Conservation (phyloP, 495 filamentous ascomycete species). For the Letharia lupina region DNA sequence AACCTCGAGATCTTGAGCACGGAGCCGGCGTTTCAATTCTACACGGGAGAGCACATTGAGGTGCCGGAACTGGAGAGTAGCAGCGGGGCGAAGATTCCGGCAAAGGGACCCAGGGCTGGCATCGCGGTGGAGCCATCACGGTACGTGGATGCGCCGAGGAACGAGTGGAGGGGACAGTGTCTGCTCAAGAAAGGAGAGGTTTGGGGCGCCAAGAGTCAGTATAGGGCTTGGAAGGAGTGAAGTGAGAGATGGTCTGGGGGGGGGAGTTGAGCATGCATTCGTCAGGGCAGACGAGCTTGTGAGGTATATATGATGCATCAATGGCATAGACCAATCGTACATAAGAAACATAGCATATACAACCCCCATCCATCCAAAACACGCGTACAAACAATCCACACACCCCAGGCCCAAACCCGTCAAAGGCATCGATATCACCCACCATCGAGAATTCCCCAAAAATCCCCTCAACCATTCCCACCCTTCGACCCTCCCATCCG, state of each 20-base stretch:
- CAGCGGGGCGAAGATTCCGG: slow-evolving; percentile 51
- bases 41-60: slow-evolving; percentile 77
- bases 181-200: slow-evolving; percentile 68
- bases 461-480: too few species aligned
- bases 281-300: not conserved
- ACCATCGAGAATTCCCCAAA: too few species aligned
- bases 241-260: not conserved
- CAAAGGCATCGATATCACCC: too few species aligned
- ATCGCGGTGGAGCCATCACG: slow-evolving; percentile 89
- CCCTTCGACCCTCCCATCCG: too few species aligned
- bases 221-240: slow-evolving; percentile 64
- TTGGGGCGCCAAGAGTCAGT: slow-evolving; percentile 71
- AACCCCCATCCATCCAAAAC: not conserved
- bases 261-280: not conserved
- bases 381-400: too few species aligned
- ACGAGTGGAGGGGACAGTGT: slow-evolving; percentile 69
- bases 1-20: slow-evolving; percentile 81
- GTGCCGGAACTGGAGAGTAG: slow-evolving; percentile 61
- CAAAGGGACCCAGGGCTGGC: slow-evolving; percentile 56
- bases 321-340: not conserved
- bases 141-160: slow-evolving; percentile 76
- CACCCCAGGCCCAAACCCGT: too few species aligned
- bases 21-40: slow-evolving; percentile 94
- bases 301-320: not conserved
- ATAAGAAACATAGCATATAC: not conserved